phyloP scores from a whole-genome alignment of 768 basidiomycete species.

The Kwoniella heveanensis region DNA sequence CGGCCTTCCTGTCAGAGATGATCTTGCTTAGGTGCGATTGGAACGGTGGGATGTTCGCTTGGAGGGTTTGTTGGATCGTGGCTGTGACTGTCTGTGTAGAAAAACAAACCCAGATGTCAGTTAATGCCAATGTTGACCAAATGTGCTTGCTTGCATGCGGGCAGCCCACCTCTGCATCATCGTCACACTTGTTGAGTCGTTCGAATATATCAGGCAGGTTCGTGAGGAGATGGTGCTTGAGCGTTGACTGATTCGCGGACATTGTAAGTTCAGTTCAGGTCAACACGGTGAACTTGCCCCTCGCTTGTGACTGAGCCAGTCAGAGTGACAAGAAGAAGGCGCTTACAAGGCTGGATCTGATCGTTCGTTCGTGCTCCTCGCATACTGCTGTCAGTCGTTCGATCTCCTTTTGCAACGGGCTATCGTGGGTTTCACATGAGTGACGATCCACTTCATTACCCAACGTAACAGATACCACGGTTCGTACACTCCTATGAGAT shows the following conservation, averaged over 20 bases:
- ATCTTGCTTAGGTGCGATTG: slow-evolving; percentile 22
- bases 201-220: slow-evolving; percentile 30
- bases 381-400: slow-evolving; percentile 36
- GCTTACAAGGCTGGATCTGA: slow-evolving; percentile 38
- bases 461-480: too few species aligned
- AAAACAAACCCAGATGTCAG: too few species aligned
- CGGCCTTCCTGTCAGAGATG: slow-evolving; percentile 18
- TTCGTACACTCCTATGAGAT: too few species aligned
- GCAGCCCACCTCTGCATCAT: slow-evolving; percentile 34
- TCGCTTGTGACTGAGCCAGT: neutral
- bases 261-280: too few species aligned
- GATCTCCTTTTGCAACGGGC: slow-evolving; percentile 42
- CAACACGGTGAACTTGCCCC: slow-evolving; percentile 2
- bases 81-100: slow-evolving; percentile 23
- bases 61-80: slow-evolving; percentile 22
- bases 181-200: slow-evolving; percentile 30
- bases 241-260: slow-evolving; percentile 36
- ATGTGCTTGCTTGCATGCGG: too few species aligned
- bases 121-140: too few species aligned
- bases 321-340: too few species aligned
- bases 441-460: too few species aligned
- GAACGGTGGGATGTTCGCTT: slow-evolving; percentile 17
- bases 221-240: slow-evolving; percentile 40
- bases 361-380: slow-evolving; percentile 43
- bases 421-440: too few species aligned